phyloP scores from a whole-genome alignment of 352 stramenopile genomes.

The Phytophthora meadii region DNA sequence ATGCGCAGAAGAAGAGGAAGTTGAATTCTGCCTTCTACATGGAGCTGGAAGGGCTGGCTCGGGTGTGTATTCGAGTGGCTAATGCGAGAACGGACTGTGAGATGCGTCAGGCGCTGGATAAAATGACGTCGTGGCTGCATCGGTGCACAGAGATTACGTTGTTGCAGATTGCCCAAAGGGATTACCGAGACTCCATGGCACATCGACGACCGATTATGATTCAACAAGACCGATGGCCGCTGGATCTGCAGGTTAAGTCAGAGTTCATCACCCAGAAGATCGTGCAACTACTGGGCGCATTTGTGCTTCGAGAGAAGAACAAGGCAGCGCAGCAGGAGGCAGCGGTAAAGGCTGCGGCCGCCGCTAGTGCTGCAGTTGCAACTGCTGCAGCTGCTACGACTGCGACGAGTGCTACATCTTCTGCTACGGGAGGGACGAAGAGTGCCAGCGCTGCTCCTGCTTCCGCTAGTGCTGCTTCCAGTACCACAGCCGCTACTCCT shows the following conservation, averaged over 20 bases:
- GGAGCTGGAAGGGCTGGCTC: conserved; percentile 71
- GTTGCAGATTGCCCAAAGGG: conserved; percentile 61
- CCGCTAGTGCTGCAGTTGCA: conserved; percentile 8
- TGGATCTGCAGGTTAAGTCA: conserved; percentile 69
- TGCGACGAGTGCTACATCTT: neutral
- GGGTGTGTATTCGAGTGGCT: conserved; percentile 56
- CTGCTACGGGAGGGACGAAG: neutral
- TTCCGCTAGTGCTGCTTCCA: neutral
- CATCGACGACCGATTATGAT: conserved; percentile 48
- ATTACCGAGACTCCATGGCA: conserved; percentile 54
- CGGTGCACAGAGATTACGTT: conserved; percentile 55
- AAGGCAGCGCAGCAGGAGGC: conserved; percentile 27
- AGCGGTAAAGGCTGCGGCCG: conserved; percentile 6
- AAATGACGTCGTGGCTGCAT: conserved; percentile 63
- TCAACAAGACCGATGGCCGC: conserved; percentile 47
- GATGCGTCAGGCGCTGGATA: conserved; percentile 62
- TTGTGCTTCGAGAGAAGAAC: conserved; percentile 38
- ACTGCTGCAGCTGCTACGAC: neutral
- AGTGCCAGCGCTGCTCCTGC: neutral
- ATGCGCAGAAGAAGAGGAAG: conserved; percentile 49
- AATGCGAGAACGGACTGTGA: conserved; percentile 57
- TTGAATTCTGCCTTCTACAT: conserved; percentile 47
- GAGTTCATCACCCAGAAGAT: conserved; percentile 66
- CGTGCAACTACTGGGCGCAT: conserved; percentile 46
- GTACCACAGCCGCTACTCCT: neutral